These are phyloP conservation scores for Poronia punctata DNA, from an alignment of 495 filamentous ascomycete genomes.

Conservation along the genomic window DNA sequence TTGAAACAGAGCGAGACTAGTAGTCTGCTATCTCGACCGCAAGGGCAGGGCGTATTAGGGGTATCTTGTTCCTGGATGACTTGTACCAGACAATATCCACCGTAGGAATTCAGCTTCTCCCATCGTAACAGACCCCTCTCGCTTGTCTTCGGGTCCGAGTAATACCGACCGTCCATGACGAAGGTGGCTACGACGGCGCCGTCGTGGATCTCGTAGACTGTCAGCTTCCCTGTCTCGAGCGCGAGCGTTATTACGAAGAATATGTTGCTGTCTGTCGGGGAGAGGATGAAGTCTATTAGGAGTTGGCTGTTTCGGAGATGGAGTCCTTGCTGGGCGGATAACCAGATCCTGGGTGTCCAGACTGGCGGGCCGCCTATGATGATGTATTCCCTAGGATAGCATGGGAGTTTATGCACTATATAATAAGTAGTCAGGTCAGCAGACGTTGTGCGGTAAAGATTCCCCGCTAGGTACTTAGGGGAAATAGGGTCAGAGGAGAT, in stretches of 20 bases:
- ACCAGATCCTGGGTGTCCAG: slow-evolving; percentile 6
- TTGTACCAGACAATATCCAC: slow-evolving; percentile 22
- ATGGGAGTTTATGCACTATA: slow-evolving; percentile 7
- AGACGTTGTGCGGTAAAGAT: too few relatives aligned
- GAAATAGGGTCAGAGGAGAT: too few relatives aligned
- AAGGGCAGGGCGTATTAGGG: slow-evolving; percentile 6
- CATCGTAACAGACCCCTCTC: slow-evolving; percentile 12
- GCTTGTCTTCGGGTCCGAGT: slow-evolving; percentile 7
- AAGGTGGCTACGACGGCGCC: slow-evolving; percentile 16
- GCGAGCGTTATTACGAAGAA: slow-evolving; percentile 21
- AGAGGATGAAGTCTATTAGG: slow-evolving; percentile 24
- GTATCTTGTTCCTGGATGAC: slow-evolving; percentile 10
- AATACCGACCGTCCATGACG: slow-evolving; percentile 11
- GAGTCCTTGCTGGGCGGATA: slow-evolving; percentile 9
- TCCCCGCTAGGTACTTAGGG: too few relatives aligned
- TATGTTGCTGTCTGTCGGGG: slow-evolving; percentile 15
- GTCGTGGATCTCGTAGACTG: slow-evolving; percentile 19
- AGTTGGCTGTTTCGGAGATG: slow-evolving; percentile 14
- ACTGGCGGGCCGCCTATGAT: slow-evolving; percentile 5
- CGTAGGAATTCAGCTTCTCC: slow-evolving; percentile 24
- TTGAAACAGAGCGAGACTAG: slow-evolving; percentile 25
- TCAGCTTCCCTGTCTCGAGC: slow-evolving; percentile 11
- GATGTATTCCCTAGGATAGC: slow-evolving; percentile 8
- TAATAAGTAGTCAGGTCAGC: too few relatives aligned
- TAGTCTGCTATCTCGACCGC: slow-evolving; percentile 9